Percentiles rank a stretch among this genome's conserved stretches.
Evolutionary conservation across 345 rosid species (phyloP).

Genomic region (Populus simonii): DNA sequence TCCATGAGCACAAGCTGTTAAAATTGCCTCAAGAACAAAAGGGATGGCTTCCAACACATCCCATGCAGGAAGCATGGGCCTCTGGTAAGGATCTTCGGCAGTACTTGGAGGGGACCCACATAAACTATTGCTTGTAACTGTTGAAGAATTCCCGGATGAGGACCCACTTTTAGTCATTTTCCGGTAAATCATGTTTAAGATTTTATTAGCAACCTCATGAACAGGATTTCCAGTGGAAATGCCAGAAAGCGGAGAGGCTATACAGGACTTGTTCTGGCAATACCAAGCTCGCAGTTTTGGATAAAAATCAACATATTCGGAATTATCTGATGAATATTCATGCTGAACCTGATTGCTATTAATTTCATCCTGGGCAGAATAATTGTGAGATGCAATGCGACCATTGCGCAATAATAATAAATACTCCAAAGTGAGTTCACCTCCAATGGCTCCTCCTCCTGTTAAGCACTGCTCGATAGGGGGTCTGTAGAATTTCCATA

Average conservation of each 20-base stretch:
- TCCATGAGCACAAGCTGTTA: constrained; percentile 73
- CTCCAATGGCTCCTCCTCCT: constrained; percentile 39
- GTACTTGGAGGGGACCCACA: constrained; percentile 36
- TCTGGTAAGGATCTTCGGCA: constrained; percentile 46
- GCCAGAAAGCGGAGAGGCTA: constrained; percentile 57
- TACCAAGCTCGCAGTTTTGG: constrained; percentile 68
- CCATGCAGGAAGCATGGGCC: constrained; percentile 64
- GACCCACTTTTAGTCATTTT: constrained; percentile 42
- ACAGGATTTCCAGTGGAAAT: constrained; percentile 48
- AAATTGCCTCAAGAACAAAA: constrained; percentile 55
- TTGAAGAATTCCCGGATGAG: constrained; percentile 39
- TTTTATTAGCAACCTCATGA: constrained; percentile 53
- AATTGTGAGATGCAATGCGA: constrained; percentile 27
- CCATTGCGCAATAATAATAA: constrained; percentile 50
- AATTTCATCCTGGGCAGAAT: constrained; percentile 27
- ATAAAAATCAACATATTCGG: constrained; percentile 44
- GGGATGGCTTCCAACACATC: constrained; percentile 67
- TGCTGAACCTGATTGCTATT: constrained; percentile 18
- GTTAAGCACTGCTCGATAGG: constrained; percentile 39
- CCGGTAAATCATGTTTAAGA: constrained; percentile 54
- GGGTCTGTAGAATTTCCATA: constrained; percentile 71
- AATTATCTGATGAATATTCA: constrained; percentile 30
- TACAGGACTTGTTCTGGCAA: constrained; percentile 58
- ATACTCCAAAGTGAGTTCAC: constrained; percentile 54
- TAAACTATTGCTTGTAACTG: constrained; percentile 29